phyloP scores from a whole-genome alignment of 768 basidiomycete genomes.

The Macrolepiota dolichaula region DNA sequence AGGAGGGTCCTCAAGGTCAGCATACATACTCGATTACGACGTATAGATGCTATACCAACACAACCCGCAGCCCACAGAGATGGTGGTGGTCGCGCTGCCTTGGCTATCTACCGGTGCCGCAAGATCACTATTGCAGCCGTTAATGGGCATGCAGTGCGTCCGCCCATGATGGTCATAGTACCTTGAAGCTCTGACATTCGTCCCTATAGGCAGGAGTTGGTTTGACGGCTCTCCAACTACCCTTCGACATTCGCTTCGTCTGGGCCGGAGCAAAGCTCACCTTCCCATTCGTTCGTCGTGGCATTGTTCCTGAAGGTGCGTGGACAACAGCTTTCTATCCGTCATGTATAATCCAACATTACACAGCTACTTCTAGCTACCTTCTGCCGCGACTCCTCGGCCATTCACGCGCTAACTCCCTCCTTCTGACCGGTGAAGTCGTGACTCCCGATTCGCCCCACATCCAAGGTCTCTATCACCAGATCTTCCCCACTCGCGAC shows the following conservation, averaged over 20 bases:
- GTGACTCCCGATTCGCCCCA: conserved; percentile 41
- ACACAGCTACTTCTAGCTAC: conserved; percentile 29
- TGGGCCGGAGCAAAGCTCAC: conserved; percentile 49
- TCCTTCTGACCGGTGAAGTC: conserved; percentile 47
- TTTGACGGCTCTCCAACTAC: conserved; percentile 45
- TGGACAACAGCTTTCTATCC: not conserved
- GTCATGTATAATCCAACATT: not conserved
- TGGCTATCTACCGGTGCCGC: conserved; percentile 49
- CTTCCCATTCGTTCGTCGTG: conserved; percentile 48
- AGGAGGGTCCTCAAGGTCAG: conserved; percentile 46
- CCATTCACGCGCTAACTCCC: conserved; percentile 44
- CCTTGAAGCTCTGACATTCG: not conserved
- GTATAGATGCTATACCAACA: not conserved
- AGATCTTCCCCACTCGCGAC: conserved; percentile 44
- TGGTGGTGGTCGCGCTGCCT: conserved; percentile 40
- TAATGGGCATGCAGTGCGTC: conserved; percentile 44
- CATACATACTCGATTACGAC: not conserved
- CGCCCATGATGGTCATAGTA: not conserved
- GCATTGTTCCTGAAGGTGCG: conserved; percentile 50
- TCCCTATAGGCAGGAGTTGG: conserved; percentile 41
- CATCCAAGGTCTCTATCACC: conserved; percentile 42
- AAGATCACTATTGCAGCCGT: conserved; percentile 53
- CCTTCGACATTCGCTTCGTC: conserved; percentile 49
- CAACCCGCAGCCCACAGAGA: conserved; percentile 42
- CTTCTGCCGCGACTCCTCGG: conserved; percentile 55